Evolutionary conservation across 2,329 filamentous ascomycete species (phyloP), one percentile per base, ranked within the genome.

Genomic region (Corniculantispora saksenae): DNA sequence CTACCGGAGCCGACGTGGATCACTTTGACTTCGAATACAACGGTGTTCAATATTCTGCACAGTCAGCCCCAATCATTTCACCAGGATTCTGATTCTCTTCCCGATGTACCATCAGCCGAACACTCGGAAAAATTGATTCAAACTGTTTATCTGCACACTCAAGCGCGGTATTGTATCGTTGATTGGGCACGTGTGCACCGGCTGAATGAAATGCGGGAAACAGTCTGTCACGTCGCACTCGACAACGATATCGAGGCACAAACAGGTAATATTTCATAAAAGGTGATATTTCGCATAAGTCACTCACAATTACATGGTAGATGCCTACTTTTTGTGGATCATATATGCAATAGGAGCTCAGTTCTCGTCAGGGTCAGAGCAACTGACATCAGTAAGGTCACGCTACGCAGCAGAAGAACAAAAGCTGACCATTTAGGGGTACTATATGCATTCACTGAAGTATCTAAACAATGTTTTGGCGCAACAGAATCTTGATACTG

Each of bases 101-200:
- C 48, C 3, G 23, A 29, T 23, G 15, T 55, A 1, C 60, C 60
- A 17, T 54, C 60, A 13, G 50, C 21, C 17, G 51, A 45, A n/a
- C 32, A 43, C 2, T n/a, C 60, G 15, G 32, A 62, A 17, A 19
- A 32, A 15, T 29, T 54, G 1, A 38, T 62, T 15, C 48, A 62
- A 21, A 62, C 60, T 3, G 60, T 62, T 5, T 62, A 53, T 21
- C n/a, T 62, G 47, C 48, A 62, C 25, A 62, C 60, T 3, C 63
- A 65, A 19, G 63, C 63, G 17, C 56, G 63, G 23, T 65, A 65
- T 48, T 65, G 63, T 27, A 65, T 65, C 23, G 63, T 65, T 5
- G 63, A 65, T 38, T 65, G 63, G 63, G 63, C 59, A 19, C 56
- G 56, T 15, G 48, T 65, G 6, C 55, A 50, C 29, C 47, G 40